phyloP scores from a whole-genome alignment of 2,329 filamentous ascomycete species.

The Chalaropsis ovoidea region DNA sequence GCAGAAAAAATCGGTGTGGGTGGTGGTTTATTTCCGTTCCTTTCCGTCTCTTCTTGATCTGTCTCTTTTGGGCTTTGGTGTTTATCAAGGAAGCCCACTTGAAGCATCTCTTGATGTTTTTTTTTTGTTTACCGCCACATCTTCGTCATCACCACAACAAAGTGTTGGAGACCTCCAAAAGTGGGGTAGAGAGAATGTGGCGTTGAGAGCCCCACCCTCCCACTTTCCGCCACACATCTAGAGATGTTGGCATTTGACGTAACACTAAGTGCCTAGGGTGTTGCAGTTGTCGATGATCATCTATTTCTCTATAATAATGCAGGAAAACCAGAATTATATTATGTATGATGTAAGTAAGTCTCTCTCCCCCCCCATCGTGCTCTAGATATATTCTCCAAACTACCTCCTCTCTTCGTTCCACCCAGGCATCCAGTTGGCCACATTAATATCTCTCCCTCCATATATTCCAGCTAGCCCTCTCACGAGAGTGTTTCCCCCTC shows the following conservation, averaged over 20 bases:
- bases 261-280: no score
- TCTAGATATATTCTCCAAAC: no score
- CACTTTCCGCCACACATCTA: background rate
- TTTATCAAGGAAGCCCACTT: conserved; percentile 6
- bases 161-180: conserved; percentile 8
- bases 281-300: no score
- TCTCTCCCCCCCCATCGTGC: no score
- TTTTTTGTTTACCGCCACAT: conserved; percentile 18
- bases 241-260: background rate
- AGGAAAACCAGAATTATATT: no score
- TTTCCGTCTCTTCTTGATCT: background rate
- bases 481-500: background rate
- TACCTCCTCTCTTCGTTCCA: no score
- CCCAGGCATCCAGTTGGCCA: no score
- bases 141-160: conserved; percentile 20
- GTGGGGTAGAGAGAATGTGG: conserved; percentile 9
- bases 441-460: no score
- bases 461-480: background rate
- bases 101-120: background rate
- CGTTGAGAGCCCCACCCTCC: background rate
- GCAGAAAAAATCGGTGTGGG: background rate
- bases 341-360: no score
- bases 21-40: background rate
- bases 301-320: no score
- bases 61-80: background rate